Evolutionary conservation across 1,284 basidiomycete genomes (phyloP).

Genomic region (Golubevia sp.): DNA sequence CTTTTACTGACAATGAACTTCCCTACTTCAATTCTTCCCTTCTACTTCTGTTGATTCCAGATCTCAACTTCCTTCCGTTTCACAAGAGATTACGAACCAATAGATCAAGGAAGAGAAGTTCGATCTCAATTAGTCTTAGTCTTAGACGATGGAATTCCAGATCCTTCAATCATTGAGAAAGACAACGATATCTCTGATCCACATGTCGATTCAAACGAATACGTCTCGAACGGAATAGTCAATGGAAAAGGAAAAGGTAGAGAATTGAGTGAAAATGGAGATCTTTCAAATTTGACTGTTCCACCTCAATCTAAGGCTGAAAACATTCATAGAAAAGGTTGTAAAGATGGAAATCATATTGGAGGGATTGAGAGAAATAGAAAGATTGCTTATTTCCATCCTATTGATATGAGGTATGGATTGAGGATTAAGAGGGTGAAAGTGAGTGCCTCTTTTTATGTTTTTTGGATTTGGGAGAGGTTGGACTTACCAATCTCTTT

Average conservation of each 20-base stretch:
- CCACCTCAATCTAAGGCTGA: neutral
- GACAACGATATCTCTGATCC: constrained; percentile 25
- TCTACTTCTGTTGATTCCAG: constrained; percentile 14
- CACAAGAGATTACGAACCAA: constrained; percentile 42
- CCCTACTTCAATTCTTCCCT: neutral
- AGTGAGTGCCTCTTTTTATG: constrained; percentile 9
- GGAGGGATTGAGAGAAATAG: constrained; percentile 33
- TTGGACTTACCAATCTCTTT: constrained; percentile 4
- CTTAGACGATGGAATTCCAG: constrained; percentile 42
- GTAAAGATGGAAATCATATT: constrained; percentile 23
- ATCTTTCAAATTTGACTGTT: neutral
- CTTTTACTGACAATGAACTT: neutral
- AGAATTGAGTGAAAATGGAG: constrained; percentile 5
- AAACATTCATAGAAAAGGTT: constrained; percentile 22
- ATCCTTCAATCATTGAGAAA: constrained; percentile 27
- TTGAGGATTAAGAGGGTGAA: constrained; percentile 42
- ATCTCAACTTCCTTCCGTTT: constrained; percentile 40
- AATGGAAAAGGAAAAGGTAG: constrained; percentile 22
- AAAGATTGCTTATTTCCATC: constrained; percentile 50
- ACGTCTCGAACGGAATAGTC: neutral
- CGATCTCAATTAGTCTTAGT: constrained; percentile 39
- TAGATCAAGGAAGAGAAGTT: constrained; percentile 24
- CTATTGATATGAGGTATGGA: constrained; percentile 45
- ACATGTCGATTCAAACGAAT: constrained; percentile 8
- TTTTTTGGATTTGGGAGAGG: too few relatives aligned